Percentiles rank a stretch among this genome's conserved stretches.
Conservation (phyloP, 225 moss, liverwort and hornwort species). For the Thuidium tamariscinum region DNA sequence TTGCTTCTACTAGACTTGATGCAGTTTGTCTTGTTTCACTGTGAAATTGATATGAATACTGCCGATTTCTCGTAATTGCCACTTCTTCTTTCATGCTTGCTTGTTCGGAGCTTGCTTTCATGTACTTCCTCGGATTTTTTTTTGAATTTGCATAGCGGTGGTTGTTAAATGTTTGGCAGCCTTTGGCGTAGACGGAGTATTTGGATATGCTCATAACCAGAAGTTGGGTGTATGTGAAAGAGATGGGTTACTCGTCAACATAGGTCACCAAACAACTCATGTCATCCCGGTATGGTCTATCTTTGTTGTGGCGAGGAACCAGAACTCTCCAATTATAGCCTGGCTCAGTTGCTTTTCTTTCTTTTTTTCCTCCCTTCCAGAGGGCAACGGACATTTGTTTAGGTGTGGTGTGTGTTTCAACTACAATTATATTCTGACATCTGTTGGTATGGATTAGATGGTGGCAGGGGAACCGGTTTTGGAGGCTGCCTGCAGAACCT, state of each 20-base stretch:
- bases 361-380: not conserved
- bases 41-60: not conserved
- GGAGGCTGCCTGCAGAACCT: slow-evolving; percentile 81
- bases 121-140: not conserved
- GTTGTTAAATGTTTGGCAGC: slow-evolving; percentile 33
- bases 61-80: not conserved
- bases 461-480: slow-evolving; percentile 75
- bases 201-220: slow-evolving; percentile 80
- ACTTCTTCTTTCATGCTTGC: not conserved
- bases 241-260: slow-evolving; percentile 74
- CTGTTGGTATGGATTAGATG: slow-evolving; percentile 44
- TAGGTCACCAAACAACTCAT: slow-evolving; percentile 93
- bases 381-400: not conserved
- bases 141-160: not conserved
- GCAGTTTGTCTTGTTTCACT: not conserved
- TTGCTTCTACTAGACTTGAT: not conserved
- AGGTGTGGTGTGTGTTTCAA: not conserved
- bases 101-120: not conserved
- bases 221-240: slow-evolving; percentile 59
- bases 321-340: not conserved
- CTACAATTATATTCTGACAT: not conserved
- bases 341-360: not conserved
- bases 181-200: slow-evolving; percentile 85
- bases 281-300: slow-evolving; percentile 65
- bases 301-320: not conserved